These are phyloP conservation scores for Stemphylium vesicarium DNA, from an alignment of 2,329 filamentous ascomycete genomes.

Conservation along the genomic window DNA sequence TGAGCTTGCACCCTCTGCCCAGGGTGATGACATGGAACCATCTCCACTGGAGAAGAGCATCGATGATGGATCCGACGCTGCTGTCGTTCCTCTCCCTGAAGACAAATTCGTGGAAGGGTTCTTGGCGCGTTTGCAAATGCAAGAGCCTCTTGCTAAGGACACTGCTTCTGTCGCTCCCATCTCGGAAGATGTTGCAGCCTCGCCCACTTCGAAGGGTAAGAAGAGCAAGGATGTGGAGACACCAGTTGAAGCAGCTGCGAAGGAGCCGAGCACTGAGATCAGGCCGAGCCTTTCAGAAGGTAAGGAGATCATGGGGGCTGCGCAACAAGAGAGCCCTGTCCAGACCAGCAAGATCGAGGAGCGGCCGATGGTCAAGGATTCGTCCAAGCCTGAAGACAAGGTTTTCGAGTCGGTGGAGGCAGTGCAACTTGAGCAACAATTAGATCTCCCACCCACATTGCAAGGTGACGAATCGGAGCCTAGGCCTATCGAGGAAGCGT, in stretches of 20 bases:
- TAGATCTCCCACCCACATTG: background rate
- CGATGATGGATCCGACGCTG: conserved; percentile 2
- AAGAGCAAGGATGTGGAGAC: conserved; percentile 23
- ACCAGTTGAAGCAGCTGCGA: conserved; percentile 11
- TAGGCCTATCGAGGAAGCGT: background rate
- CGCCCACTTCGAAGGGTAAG: background rate
- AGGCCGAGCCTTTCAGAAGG: too few relatives aligned
- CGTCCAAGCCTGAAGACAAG: background rate
- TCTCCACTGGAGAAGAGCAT: background rate
- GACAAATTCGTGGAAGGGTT: conserved; percentile 4
- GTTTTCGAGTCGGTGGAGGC: background rate
- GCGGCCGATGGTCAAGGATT: too few relatives aligned
- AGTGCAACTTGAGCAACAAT: background rate
- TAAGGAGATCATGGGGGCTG: background rate
- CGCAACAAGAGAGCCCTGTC: background rate
- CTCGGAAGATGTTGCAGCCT: background rate
- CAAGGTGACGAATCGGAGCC: too few relatives aligned
- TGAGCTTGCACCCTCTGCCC: background rate
- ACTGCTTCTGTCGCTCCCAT: background rate
- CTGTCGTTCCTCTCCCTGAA: conserved; percentile 3
- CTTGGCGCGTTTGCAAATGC: background rate
- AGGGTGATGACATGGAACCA: background rate
- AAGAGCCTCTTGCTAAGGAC: background rate
- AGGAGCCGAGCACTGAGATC: background rate
- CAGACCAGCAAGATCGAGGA: background rate